Evolutionary conservation across 495 filamentous ascomycete species (phyloP).

Genomic region (Delitschia confertaspora): DNA sequence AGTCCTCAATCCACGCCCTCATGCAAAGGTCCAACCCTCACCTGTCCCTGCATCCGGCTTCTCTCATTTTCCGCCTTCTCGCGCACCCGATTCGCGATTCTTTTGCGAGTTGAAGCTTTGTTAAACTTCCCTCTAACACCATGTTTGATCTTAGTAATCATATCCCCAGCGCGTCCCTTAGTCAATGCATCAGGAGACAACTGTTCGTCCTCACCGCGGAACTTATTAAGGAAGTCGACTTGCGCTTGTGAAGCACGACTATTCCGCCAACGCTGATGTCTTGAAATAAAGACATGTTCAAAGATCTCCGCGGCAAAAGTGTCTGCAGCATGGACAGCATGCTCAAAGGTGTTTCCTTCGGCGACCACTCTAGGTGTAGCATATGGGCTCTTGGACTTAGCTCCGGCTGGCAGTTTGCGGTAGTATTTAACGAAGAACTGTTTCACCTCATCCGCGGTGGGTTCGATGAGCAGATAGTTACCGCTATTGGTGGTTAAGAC

Average conservation of each 20-base stretch:
- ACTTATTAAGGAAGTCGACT: conserved; percentile 60
- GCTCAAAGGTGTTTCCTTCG: conserved; percentile 47
- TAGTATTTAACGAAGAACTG: conserved; percentile 27
- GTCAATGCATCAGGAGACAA: conserved; percentile 51
- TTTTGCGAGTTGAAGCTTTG: conserved; percentile 42
- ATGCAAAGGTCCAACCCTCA: conserved; percentile 13
- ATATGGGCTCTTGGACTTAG: conserved; percentile 44
- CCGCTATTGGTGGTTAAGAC: conserved; percentile 51
- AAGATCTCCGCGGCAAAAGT: conserved; percentile 62
- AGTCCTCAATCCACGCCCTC: no score
- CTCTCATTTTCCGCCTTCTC: conserved; percentile 3
- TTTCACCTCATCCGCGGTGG: neutral
- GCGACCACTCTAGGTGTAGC: conserved; percentile 59
- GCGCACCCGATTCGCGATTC: conserved; percentile 31
- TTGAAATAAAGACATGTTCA: conserved; percentile 48
- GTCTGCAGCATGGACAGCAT: conserved; percentile 74
- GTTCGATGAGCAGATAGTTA: conserved; percentile 55
- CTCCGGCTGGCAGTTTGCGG: conserved; percentile 20
- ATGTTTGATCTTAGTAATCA: conserved; percentile 85
- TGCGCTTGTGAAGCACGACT: conserved; percentile 59
- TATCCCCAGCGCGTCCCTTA: conserved; percentile 76
- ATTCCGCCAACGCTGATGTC: conserved; percentile 57
- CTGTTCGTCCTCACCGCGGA: conserved; percentile 46
- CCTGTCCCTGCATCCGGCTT: neutral
- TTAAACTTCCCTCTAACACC: conserved; percentile 66